phyloP scores from a whole-genome alignment of 108 stramenopile species.

The Licmophora abbreviata region DNA sequence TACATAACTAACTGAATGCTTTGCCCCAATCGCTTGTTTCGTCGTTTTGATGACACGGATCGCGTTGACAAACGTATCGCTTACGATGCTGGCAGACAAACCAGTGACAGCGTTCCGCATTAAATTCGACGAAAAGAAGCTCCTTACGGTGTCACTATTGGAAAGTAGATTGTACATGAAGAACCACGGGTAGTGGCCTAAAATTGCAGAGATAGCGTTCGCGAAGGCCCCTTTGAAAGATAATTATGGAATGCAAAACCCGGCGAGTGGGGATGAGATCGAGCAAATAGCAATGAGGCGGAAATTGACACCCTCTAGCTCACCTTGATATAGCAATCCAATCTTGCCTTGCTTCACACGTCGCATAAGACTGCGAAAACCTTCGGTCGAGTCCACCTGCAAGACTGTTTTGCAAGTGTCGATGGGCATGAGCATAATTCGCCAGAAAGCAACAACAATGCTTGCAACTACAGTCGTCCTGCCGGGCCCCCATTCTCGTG shows the following conservation, averaged over 20 bases:
- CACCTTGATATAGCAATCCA: constrained; percentile 50
- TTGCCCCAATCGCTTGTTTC: constrained; percentile 70
- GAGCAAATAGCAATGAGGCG: background rate
- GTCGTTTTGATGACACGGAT: constrained; percentile 85
- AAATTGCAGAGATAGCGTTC: constrained; percentile 46
- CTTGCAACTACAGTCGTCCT: constrained; percentile 65
- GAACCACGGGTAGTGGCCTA: constrained; percentile 84
- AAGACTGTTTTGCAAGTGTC: constrained; percentile 97
- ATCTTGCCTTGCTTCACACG: constrained; percentile 59
- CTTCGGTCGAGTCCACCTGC: constrained; percentile 76
- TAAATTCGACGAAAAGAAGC: constrained; percentile 24
- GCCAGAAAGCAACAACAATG: constrained; percentile 72
- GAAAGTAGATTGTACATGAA: constrained; percentile 61
- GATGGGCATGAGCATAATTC: constrained; percentile 86
- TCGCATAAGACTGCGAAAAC: constrained; percentile 54
- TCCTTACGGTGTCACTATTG: constrained; percentile 22
- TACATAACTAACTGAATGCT: constrained; percentile 43
- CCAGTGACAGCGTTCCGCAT: constrained; percentile 69
- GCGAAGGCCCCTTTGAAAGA: constrained; percentile 43
- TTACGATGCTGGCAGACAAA: constrained; percentile 57
- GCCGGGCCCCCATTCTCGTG: constrained; percentile 65
- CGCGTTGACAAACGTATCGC: constrained; percentile 70
- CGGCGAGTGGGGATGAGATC: background rate
- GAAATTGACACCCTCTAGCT: background rate
- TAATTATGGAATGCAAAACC: constrained; percentile 1